A percentile compares a stretch with the other conserved stretches of the same genome.
These are phyloP conservation scores for Parastagonospora nodorum DNA, from an alignment of 2,329 filamentous ascomycete species.

Conservation along the genomic window DNA sequence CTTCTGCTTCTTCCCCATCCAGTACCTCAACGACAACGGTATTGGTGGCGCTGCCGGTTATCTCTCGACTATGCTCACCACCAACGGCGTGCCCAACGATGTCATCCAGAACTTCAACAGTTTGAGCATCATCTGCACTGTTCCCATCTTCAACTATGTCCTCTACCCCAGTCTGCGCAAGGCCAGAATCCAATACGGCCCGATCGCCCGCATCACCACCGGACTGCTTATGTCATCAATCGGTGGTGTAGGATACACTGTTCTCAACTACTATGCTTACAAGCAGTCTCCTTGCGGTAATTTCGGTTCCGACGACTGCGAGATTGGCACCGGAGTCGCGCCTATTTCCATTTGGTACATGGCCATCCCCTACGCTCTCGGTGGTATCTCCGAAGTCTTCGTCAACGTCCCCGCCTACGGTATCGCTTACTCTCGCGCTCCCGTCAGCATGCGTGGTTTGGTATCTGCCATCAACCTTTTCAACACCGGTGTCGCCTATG, in stretches of 20 bases:
- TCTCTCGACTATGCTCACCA: conserved; percentile 3
- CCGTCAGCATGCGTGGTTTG: conserved; percentile 5
- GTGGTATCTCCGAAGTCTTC: conserved; percentile 3
- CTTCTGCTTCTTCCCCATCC: conserved; percentile 5
- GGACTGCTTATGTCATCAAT: neutral
- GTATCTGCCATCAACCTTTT: conserved; percentile 4
- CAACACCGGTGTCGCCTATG: conserved; percentile 5
- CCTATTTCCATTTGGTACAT: conserved; percentile 3
- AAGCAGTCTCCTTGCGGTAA: conserved; percentile 1
- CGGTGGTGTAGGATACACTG: conserved; percentile 1
- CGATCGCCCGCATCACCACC: neutral
- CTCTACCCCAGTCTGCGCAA: conserved; percentile 1
- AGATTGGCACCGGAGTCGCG: conserved; percentile 1
- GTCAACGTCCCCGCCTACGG: conserved; percentile 6
- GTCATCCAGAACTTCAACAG: conserved; percentile 2
- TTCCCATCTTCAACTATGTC: conserved; percentile 2
- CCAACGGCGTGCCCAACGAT: conserved; percentile 4
- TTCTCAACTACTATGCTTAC: conserved; percentile 3
- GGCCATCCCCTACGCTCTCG: conserved; percentile 3
- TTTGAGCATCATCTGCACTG: neutral
- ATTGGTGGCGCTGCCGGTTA: neutral
- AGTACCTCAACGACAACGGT: conserved; percentile 6
- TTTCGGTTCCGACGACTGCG: conserved; percentile 1
- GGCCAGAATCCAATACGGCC: conserved; percentile 2
- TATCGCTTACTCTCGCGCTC: conserved; percentile 2